phyloP scores from a whole-genome alignment of 2,329 filamentous ascomycete species.

The Cadophora sp. region DNA sequence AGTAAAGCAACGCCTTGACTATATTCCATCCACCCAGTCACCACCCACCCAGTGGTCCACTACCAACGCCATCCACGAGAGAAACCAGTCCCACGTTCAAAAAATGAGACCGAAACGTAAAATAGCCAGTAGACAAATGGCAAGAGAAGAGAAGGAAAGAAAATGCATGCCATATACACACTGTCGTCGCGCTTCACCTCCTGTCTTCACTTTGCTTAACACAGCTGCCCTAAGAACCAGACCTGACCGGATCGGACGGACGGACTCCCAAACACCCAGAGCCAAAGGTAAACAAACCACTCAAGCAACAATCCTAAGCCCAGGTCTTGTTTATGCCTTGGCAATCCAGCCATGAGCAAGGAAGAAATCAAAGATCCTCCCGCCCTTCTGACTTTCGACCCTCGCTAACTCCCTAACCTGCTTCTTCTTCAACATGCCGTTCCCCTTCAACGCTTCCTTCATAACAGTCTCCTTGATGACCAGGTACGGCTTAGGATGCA shows the following conservation, averaged over 20 bases:
- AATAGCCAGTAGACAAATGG: too few species aligned
- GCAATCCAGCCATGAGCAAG: slow-evolving; percentile 91
- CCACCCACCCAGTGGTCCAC: too few species aligned
- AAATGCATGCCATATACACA: too few species aligned
- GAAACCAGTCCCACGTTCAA: too few species aligned
- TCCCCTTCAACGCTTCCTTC: slow-evolving; percentile 87
- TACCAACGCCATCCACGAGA: too few species aligned
- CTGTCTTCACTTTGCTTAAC: not conserved
- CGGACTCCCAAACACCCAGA: not conserved
- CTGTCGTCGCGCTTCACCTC: not conserved
- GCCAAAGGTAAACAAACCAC: not conserved
- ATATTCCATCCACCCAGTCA: too few species aligned
- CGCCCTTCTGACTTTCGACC: slow-evolving; percentile 84
- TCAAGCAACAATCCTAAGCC: not conserved
- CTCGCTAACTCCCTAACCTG: slow-evolving; percentile 85
- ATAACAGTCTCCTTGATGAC: slow-evolving; percentile 94
- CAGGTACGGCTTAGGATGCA: slow-evolving; percentile 94
- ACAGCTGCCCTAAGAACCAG: too few species aligned
- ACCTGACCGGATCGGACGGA: too few species aligned
- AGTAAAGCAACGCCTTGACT: too few species aligned
- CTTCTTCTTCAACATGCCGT: slow-evolving; percentile 92
- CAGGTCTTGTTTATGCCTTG: slow-evolving; percentile 67
- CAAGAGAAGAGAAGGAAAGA: too few species aligned
- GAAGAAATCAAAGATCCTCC: slow-evolving; percentile 92
- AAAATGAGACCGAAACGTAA: too few species aligned